Evolutionary conservation across 1,284 basidiomycete species (phyloP), one percentile per base, ranked within the genome.

Genomic region (Inonotus obliquus): DNA sequence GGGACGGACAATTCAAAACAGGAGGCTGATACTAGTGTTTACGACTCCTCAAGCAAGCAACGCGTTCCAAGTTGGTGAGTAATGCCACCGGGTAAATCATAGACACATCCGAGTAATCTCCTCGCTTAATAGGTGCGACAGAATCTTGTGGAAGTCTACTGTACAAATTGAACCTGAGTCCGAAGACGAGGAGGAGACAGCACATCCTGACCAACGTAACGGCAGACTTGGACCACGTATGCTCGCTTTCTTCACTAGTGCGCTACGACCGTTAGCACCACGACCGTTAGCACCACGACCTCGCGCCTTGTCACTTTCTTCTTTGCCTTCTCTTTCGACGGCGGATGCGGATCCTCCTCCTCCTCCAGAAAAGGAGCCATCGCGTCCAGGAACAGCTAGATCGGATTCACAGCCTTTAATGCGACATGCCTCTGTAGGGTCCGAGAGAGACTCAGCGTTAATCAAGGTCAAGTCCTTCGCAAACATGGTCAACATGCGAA

Each of bases 41-140:
- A 91, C 67, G 90, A 92, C 71, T 84, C 86, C 23, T 91, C 90
- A 14, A 77, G 82, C 67, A 92, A 92, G 73, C 81, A 85, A 68
- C 83, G 89, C n/a, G 89, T 92, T 32, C 89, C 89, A 2, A 90
- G 89, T 69, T 92, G 90, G 89, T 89, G 64, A 61, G 79, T 72
- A 14, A 7, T 51, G n/a, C 53, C 32, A 32, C 4, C 9, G 32
- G 9, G 9, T 32, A 32, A 4, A 4, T 4, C 9, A 32, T 9
- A 9, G 32, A 32, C 32, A 9, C 32, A 21, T 7, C 4, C 38
- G 37, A 37, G 21, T 63, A 32, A 58, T 27, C 62, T 21, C 54
- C 9, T 6, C 17, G 38, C 9, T 55, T 32, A 25, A 27, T 27
- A 52, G 87, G 87, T 92, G 89, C 67, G 89, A 92, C 68, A 82